These are phyloP conservation scores for Laguncularia racemosa DNA, from an alignment of 345 rosid genomes.

Conservation along the genomic window DNA sequence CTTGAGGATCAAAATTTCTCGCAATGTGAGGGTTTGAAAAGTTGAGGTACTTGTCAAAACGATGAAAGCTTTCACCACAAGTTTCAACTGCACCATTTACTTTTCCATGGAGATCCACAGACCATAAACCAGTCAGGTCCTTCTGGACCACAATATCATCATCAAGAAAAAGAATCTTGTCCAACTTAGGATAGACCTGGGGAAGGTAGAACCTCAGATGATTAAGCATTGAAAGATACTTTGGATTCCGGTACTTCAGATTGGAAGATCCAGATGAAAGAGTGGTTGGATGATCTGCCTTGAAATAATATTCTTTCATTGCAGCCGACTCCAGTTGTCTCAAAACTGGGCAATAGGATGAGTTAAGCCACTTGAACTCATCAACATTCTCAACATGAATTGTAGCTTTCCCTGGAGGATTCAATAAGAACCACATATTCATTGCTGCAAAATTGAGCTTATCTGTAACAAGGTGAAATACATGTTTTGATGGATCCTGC, in stretches of 20 bases:
- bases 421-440: conserved; percentile 98
- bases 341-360: conserved; percentile 94
- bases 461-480: conserved; percentile 93
- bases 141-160: conserved; percentile 98
- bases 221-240: conserved; percentile 95
- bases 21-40: conserved; percentile 90
- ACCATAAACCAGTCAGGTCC: conserved; percentile 85
- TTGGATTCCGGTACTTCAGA: conserved; percentile 93
- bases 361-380: conserved; percentile 97
- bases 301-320: conserved; percentile 96
- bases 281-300: conserved; percentile 84
- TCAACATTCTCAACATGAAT: conserved; percentile 97
- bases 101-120: conserved; percentile 75
- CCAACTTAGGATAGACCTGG: conserved; percentile 81
- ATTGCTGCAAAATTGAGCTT: conserved; percentile 95
- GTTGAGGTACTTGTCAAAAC: conserved; percentile 94
- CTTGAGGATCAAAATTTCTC: conserved; percentile 83
- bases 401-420: conserved; percentile 91
- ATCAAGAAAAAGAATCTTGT: conserved; percentile 88
- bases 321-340: conserved; percentile 91
- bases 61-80: conserved; percentile 97
- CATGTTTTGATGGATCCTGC: conserved; percentile 97
- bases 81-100: conserved; percentile 99
- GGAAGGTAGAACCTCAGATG: conserved; percentile 97
- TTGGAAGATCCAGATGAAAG: conserved; percentile 79